phyloP scores from a whole-genome alignment of 202 grass and related monocot species.

The Cymbopogon flexuosus region DNA sequence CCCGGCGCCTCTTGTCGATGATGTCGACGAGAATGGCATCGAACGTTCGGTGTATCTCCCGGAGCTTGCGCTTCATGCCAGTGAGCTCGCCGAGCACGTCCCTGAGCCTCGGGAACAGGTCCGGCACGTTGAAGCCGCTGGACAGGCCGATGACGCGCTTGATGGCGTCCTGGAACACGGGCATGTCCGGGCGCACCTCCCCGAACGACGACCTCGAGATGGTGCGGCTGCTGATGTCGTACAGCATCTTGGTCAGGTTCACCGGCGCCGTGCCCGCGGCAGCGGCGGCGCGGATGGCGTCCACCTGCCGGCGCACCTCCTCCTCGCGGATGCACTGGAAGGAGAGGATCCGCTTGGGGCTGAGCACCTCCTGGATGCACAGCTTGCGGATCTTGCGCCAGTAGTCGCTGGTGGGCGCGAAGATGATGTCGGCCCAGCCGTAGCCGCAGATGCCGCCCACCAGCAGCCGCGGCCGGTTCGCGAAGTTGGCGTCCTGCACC shows the following conservation, averaged over 20 bases:
- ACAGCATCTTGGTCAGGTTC: conserved; percentile 30
- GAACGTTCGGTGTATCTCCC: conserved; percentile 18
- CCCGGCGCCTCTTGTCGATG: neutral
- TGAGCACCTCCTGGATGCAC: conserved; percentile 46
- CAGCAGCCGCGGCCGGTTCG: conserved; percentile 30
- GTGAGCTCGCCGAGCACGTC: conserved; percentile 12
- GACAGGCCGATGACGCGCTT: conserved; percentile 24
- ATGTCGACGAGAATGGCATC: conserved; percentile 18
- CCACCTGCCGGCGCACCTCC: conserved; percentile 37
- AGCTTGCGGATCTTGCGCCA: conserved; percentile 53
- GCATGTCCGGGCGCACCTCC: conserved; percentile 17
- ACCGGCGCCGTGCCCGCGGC: neutral
- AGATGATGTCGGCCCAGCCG: conserved; percentile 52
- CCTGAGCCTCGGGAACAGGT: conserved; percentile 5
- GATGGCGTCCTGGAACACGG: conserved; percentile 27
- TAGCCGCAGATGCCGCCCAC: conserved; percentile 38
- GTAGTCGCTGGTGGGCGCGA: conserved; percentile 42
- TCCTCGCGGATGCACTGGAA: conserved; percentile 42
- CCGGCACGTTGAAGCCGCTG: conserved; percentile 26
- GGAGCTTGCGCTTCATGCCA: conserved; percentile 25
- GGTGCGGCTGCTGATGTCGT: conserved; percentile 44
- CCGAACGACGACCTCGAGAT: conserved; percentile 31
- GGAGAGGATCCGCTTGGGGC: conserved; percentile 34
- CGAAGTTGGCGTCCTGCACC: conserved; percentile 49
- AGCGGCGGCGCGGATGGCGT: conserved; percentile 15